Percentiles rank a stretch among this genome's conserved stretches.
These are phyloP conservation scores for Mycena olivaceomarginata DNA, from an alignment of 768 basidiomycete genomes.

Conservation along the genomic window DNA sequence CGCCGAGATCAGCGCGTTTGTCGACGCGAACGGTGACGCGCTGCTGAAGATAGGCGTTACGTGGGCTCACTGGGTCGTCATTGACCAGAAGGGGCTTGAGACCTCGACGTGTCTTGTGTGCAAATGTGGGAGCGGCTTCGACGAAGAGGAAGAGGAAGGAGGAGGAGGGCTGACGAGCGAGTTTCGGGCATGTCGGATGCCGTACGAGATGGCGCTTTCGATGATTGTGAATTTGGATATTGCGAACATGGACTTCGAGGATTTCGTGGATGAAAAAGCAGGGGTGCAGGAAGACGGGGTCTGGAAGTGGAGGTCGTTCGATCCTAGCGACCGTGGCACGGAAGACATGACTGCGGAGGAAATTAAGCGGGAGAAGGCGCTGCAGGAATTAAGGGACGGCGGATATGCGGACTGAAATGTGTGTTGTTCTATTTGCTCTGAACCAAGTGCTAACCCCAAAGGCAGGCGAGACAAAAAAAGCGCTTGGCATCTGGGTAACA, in stretches of 20 bases:
- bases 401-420: neutral
- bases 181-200: conserved; percentile 28
- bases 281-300: conserved; percentile 28
- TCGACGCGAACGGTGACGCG: neutral
- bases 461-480: too few species aligned
- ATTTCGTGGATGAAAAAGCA: conserved; percentile 26
- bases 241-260: conserved; percentile 35
- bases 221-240: conserved; percentile 32
- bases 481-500: too few species aligned
- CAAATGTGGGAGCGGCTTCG: neutral
- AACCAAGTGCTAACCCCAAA: too few species aligned
- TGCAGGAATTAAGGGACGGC: neutral
- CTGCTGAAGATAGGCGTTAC: neutral
- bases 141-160: neutral
- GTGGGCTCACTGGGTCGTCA: neutral
- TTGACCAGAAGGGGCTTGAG: conserved; percentile 5
- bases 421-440: neutral
- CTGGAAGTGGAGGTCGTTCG: conserved; percentile 16
- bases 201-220: conserved; percentile 26
- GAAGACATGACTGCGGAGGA: neutral
- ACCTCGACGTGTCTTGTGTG: neutral
- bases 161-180: neutral
- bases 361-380: neutral
- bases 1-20: neutral
- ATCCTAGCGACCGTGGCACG: neutral